Conservation (phyloP, 2,329 filamentous ascomycete species). For the Phyllosticta citrichinensis region DNA sequence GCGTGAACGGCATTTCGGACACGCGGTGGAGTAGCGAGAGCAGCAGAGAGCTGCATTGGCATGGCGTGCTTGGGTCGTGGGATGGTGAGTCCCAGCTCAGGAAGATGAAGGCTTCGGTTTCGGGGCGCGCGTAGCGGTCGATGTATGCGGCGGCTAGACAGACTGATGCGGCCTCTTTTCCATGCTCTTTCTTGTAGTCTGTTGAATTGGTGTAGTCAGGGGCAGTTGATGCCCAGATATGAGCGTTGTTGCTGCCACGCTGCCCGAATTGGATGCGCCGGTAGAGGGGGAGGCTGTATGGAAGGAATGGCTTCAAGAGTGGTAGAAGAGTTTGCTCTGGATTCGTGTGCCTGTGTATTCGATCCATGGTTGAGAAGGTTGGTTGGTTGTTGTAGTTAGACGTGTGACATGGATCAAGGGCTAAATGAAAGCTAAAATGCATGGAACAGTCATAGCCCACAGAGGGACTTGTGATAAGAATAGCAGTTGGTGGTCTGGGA, state of each 20-base stretch:
- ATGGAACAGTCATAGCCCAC: background rate
- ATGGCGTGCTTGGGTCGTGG: background rate
- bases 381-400: background rate
- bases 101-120: constrained; percentile 58
- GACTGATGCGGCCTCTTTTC: constrained; percentile 7
- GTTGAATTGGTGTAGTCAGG: constrained; percentile 11
- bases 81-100: background rate
- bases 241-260: constrained; percentile 25
- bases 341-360: constrained; percentile 17
- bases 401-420: background rate
- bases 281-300: constrained; percentile 49
- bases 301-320: constrained; percentile 43
- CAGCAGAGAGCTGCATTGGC: constrained; percentile 14
- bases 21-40: constrained; percentile 6
- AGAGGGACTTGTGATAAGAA: background rate
- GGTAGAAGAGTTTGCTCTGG: constrained; percentile 41
- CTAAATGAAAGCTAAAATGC: background rate
- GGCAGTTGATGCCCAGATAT: constrained; percentile 31
- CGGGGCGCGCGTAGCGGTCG: constrained; percentile 49
- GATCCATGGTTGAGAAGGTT: background rate
- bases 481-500: background rate
- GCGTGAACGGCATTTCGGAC: background rate
- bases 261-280: constrained; percentile 52
- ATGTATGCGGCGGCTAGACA: constrained; percentile 51
- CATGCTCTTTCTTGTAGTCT: background rate